phyloP scores from a whole-genome alignment of 176 grass and related monocot species.

The Aechmea fasciata region DNA sequence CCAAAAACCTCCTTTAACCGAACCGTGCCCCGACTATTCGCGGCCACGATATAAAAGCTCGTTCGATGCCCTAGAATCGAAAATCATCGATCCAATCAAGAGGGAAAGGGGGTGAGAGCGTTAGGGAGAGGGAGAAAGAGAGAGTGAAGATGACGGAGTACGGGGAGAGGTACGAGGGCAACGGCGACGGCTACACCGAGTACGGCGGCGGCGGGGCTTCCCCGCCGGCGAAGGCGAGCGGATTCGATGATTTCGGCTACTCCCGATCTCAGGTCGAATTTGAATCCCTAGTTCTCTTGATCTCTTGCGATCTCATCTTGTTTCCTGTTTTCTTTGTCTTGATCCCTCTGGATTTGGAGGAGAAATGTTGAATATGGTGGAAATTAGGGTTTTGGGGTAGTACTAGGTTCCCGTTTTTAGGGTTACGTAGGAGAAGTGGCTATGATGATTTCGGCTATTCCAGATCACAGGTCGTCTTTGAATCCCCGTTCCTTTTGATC shows the following conservation, averaged over 20 bases:
- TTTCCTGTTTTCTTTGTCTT: not conserved
- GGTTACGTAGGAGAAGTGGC: too few species aligned
- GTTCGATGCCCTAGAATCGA: not conserved
- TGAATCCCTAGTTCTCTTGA: too few species aligned
- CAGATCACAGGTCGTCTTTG: too few species aligned
- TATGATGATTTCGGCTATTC: too few species aligned
- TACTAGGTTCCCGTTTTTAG: too few species aligned
- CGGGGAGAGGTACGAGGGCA: slow-evolving; percentile 52
- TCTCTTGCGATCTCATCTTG: not conserved
- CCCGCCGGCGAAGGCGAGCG: slow-evolving; percentile 33
- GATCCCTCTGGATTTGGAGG: not conserved
- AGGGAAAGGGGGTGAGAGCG: not conserved
- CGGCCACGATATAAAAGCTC: not conserved
- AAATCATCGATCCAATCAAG: not conserved
- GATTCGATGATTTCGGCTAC: slow-evolving; percentile 45
- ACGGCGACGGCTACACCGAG: slow-evolving; percentile 35
- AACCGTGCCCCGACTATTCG: too few species aligned
- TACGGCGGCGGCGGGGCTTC: slow-evolving; percentile 30
- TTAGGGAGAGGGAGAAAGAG: not conserved
- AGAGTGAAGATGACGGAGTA: slow-evolving; percentile 45
- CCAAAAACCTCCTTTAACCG: too few species aligned
- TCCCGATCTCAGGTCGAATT: slow-evolving; percentile 39
- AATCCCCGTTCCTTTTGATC: too few species aligned
- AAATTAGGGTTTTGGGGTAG: too few species aligned
- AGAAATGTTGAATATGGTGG: too few species aligned